phyloP scores from a whole-genome alignment of 495 filamentous ascomycete genomes.

The Terfezia boudieri region DNA sequence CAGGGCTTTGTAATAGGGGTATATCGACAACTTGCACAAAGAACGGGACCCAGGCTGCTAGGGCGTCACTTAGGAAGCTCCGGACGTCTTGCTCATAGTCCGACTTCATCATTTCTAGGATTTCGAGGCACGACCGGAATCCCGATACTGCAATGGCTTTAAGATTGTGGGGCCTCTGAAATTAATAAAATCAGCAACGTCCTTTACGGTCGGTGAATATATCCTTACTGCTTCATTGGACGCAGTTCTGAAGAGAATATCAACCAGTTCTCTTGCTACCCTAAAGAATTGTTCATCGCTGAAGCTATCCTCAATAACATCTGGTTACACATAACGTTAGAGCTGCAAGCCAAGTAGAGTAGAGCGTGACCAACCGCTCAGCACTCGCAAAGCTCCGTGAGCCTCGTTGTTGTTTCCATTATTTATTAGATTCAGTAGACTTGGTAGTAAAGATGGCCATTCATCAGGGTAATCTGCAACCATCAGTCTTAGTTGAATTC shows the following conservation, averaged over 20 bases:
- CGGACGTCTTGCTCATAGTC: slow-evolving; percentile 68
- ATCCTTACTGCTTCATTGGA: slow-evolving; percentile 32
- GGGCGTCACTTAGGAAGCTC: slow-evolving; percentile 63
- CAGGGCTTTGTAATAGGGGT: slow-evolving; percentile 34
- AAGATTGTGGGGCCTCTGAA: slow-evolving; percentile 40
- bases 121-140: slow-evolving; percentile 78
- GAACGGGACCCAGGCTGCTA: slow-evolving; percentile 70
- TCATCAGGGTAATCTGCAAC: slow-evolving; percentile 69
- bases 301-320: slow-evolving; percentile 79
- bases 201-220: not conserved
- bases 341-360: not conserved
- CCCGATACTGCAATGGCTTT: slow-evolving; percentile 68
- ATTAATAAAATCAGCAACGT: not conserved
- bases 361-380: slow-evolving; percentile 9
- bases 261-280: slow-evolving; percentile 62
- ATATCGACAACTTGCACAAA: slow-evolving; percentile 35
- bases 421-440: slow-evolving; percentile 53
- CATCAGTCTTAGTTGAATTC: slow-evolving; percentile 1
- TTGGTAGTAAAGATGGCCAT: slow-evolving; percentile 70
- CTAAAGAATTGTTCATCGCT: slow-evolving; percentile 86
- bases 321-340: slow-evolving; percentile 17
- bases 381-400: slow-evolving; percentile 48
- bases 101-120: slow-evolving; percentile 85
- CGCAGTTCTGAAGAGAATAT: slow-evolving; percentile 59
- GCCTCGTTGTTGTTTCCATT: slow-evolving; percentile 44